These are phyloP conservation scores for Candida sanyaensis DNA, from an alignment of 1,139 yeast species.

Conservation along the genomic window DNA sequence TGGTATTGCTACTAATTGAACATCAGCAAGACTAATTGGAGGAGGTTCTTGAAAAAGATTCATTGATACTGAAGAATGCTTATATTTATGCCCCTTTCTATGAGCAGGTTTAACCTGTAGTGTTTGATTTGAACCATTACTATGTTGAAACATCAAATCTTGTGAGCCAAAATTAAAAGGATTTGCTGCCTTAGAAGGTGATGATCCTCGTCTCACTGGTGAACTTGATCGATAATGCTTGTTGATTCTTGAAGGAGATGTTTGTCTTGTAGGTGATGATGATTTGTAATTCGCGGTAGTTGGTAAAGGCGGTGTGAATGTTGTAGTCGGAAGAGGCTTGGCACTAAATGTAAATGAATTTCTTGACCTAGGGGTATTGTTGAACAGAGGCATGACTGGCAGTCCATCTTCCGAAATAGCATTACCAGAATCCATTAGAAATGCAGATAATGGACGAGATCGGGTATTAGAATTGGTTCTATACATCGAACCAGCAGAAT, in stretches of 20 bases:
- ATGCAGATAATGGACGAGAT: slow-evolving; percentile 44
- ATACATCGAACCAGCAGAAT: slow-evolving; percentile 24
- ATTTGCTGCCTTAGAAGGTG: slow-evolving; percentile 31
- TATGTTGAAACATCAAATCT: slow-evolving; percentile 30
- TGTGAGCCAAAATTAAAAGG: slow-evolving; percentile 51
- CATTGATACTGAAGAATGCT: slow-evolving; percentile 97
- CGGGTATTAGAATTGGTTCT: slow-evolving; percentile 20
- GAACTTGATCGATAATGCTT: slow-evolving; percentile 35
- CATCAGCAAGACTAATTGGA: slow-evolving; percentile 42
- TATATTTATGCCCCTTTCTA: slow-evolving; percentile 92
- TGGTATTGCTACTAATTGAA: slow-evolving; percentile 72
- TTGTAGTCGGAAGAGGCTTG: slow-evolving; percentile 18
- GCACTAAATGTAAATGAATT: slow-evolving; percentile 16
- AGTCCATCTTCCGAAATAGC: slow-evolving; percentile 35
- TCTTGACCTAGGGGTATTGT: slow-evolving; percentile 25
- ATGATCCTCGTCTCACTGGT: slow-evolving; percentile 26
- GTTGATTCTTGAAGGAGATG: slow-evolving; percentile 32
- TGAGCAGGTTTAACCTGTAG: slow-evolving; percentile 59
- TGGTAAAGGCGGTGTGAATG: slow-evolving; percentile 2
- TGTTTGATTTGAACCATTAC: slow-evolving; percentile 28
- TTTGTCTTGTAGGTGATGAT: slow-evolving; percentile 31
- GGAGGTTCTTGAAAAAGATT: slow-evolving; percentile 94
- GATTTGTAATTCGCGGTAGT: slow-evolving; percentile 15
- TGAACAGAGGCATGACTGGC: slow-evolving; percentile 20
- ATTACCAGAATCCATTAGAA: slow-evolving; percentile 28